phyloP scores from a whole-genome alignment of 1,284 basidiomycete genomes.

The Coniferiporia weirii region DNA sequence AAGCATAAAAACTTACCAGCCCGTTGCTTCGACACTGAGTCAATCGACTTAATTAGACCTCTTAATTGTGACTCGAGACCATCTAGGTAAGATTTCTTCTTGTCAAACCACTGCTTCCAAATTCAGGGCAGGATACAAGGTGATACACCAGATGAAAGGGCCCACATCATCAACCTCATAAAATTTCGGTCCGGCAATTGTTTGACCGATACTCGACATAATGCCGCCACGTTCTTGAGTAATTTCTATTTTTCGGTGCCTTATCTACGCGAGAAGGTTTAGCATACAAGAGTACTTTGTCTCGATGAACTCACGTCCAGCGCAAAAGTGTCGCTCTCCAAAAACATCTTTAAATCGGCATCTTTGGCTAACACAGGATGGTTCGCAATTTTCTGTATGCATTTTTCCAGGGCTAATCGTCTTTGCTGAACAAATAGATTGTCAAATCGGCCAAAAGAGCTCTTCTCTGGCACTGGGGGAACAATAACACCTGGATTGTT shows the following conservation, averaged over 20 bases:
- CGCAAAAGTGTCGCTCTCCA: constrained; percentile 83
- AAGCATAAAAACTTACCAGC: constrained; percentile 39
- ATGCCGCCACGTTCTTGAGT: constrained; percentile 72
- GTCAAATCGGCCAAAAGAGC: constrained; percentile 85
- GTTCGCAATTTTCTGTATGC: constrained; percentile 82
- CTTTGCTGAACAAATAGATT: constrained; percentile 85
- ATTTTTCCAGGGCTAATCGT: constrained; percentile 80
- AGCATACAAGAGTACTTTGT: background rate
- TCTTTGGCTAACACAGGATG: constrained; percentile 86
- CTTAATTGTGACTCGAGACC: constrained; percentile 87
- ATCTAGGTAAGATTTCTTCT: constrained; percentile 82
- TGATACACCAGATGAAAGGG: background rate
- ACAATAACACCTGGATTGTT: constrained; percentile 98
- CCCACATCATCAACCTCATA: constrained; percentile 87
- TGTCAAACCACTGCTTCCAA: constrained; percentile 80
- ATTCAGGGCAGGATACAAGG: constrained; percentile 9
- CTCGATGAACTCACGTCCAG: constrained; percentile 55
- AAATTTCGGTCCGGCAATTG: constrained; percentile 78
- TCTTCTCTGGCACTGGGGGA: constrained; percentile 95
- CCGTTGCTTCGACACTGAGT: constrained; percentile 76
- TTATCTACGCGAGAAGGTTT: constrained; percentile 52
- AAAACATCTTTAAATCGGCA: constrained; percentile 78
- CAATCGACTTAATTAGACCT: constrained; percentile 80
- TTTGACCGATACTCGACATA: constrained; percentile 75
- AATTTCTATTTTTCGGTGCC: constrained; percentile 75